These are phyloP conservation scores for Cladosporium sp. DNA, from an alignment of 2,329 filamentous ascomycete genomes.

Conservation along the genomic window DNA sequence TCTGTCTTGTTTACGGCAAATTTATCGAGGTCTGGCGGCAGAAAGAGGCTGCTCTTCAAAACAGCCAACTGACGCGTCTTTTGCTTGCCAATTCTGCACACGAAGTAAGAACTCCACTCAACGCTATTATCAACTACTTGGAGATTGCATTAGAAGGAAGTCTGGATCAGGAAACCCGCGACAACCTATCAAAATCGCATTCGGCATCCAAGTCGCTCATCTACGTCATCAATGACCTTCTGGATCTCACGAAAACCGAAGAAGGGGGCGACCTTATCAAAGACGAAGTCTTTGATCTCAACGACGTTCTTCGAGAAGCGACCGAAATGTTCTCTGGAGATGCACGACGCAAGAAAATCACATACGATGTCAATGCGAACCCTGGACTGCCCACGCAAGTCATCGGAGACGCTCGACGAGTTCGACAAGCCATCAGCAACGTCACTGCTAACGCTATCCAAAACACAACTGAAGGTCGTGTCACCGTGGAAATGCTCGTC, in stretches of 20 bases:
- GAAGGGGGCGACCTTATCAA: slow-evolving; percentile 75
- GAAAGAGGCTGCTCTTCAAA: slow-evolving; percentile 80
- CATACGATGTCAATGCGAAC: slow-evolving; percentile 64
- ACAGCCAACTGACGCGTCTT: slow-evolving; percentile 72
- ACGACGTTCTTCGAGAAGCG: slow-evolving; percentile 68
- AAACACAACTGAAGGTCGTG: slow-evolving; percentile 63
- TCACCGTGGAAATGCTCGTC: slow-evolving; percentile 68
- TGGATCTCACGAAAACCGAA: slow-evolving; percentile 85
- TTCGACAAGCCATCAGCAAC: slow-evolving; percentile 81
- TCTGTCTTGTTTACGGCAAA: slow-evolving; percentile 82
- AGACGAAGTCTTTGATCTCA: slow-evolving; percentile 73
- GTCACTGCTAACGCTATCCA: slow-evolving; percentile 81
- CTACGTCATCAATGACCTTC: slow-evolving; percentile 87
- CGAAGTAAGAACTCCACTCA: slow-evolving; percentile 84
- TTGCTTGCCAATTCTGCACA: slow-evolving; percentile 85
- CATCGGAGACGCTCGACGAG: slow-evolving; percentile 71
- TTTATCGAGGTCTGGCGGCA: slow-evolving; percentile 94
- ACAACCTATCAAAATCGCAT: slow-evolving; percentile 79
- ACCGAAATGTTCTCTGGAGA: slow-evolving; percentile 70
- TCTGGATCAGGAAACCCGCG: slow-evolving; percentile 75
- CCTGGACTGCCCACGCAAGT: slow-evolving; percentile 67
- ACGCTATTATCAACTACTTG: slow-evolving; percentile 92
- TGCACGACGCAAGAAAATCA: slow-evolving; percentile 69
- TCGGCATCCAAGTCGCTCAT: slow-evolving; percentile 90
- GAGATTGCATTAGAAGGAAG: slow-evolving; percentile 83